These are phyloP conservation scores for Enterocytospora artemiae DNA, from an alignment of 371 early-diverging fungal species.

Conservation along the genomic window DNA sequence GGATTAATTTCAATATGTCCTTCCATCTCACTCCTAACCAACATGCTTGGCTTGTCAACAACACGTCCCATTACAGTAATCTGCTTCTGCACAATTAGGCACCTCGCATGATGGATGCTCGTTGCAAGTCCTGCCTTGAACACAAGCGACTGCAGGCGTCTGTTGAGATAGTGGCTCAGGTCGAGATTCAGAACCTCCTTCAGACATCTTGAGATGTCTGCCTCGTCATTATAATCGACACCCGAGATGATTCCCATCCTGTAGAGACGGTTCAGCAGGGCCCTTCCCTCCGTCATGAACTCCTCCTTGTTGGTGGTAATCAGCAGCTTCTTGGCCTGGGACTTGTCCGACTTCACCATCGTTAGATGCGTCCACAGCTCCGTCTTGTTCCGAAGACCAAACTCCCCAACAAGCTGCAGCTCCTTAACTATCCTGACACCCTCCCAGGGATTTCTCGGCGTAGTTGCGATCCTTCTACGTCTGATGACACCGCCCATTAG, in stretches of 20 bases:
- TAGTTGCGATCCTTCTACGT: slow-evolving; percentile 25
- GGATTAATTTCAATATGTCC: slow-evolving; percentile 50
- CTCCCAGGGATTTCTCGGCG: slow-evolving; percentile 90
- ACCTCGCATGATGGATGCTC: slow-evolving; percentile 97
- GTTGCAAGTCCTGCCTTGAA: slow-evolving; percentile 94
- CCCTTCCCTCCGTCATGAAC: slow-evolving; percentile 94
- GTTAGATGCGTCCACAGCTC: slow-evolving; percentile 94
- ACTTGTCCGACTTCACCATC: slow-evolving; percentile 92
- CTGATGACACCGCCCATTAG: slow-evolving; percentile 34
- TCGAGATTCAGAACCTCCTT: slow-evolving; percentile 94
- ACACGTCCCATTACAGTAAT: slow-evolving; percentile 54
- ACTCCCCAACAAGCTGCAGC: slow-evolving; percentile 90
- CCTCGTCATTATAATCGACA: slow-evolving; percentile 52
- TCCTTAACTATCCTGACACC: slow-evolving; percentile 94
- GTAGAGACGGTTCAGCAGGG: slow-evolving; percentile 88
- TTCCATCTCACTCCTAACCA: slow-evolving; percentile 54
- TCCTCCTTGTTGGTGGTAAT: slow-evolving; percentile 90
- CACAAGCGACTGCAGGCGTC: slow-evolving; percentile 97
- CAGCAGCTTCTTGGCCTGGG: slow-evolving; percentile 96
- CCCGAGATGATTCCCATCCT: slow-evolving; percentile 84
- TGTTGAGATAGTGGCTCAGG: slow-evolving; percentile 93
- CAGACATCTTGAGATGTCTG: slow-evolving; percentile 82
- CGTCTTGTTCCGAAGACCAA: slow-evolving; percentile 96
- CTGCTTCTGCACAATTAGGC: slow-evolving; percentile 69
- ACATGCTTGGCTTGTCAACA: slow-evolving; percentile 53